Percentiles rank a stretch among this genome's conserved stretches.
phyloP scores from a whole-genome alignment of 768 basidiomycete species.

The Kwoniella heveanensis region DNA sequence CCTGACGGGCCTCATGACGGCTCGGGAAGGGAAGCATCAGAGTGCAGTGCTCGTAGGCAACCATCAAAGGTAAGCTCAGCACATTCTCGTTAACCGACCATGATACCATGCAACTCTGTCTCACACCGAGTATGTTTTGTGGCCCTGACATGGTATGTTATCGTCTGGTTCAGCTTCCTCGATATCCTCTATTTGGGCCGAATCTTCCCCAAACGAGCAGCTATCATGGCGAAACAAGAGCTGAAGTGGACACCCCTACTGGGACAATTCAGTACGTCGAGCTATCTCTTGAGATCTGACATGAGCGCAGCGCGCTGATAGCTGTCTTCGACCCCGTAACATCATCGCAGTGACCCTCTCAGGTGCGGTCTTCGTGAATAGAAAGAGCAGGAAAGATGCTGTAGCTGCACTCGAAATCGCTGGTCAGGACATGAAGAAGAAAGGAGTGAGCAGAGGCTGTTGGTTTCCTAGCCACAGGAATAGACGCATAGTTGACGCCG shows the following conservation, averaged over 20 bases:
- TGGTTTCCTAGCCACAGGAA: conserved; percentile 17
- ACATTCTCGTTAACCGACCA: too few species aligned
- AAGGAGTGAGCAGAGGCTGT: conserved; percentile 41
- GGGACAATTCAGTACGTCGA: conserved; percentile 79
- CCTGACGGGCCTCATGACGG: conserved; percentile 59
- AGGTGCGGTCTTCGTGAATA: conserved; percentile 87
- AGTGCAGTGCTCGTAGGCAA: conserved; percentile 75
- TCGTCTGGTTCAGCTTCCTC: conserved; percentile 41
- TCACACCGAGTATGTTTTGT: too few species aligned
- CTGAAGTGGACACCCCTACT: conserved; percentile 78
- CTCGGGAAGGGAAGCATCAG: conserved; percentile 40
- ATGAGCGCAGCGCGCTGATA: too few species aligned
- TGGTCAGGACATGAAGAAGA: conserved; percentile 72
- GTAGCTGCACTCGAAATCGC: conserved; percentile 74
- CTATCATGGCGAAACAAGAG: conserved; percentile 92
- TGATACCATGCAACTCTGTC: too few species aligned
- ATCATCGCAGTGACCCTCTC: conserved; percentile 68
- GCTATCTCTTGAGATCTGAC: conserved; percentile 14
- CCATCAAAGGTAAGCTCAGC: conserved; percentile 73
- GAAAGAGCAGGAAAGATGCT: conserved; percentile 74
- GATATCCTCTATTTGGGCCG: conserved; percentile 75
- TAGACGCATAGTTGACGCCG: too few species aligned
- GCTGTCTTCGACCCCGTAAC: background rate
- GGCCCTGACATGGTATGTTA: background rate
- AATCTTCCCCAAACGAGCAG: conserved; percentile 76